Percentiles rank a stretch among this genome's conserved stretches.
Evolutionary conservation across 2,329 filamentous ascomycete species (phyloP).

Genomic region (Aspergillus piperis): DNA sequence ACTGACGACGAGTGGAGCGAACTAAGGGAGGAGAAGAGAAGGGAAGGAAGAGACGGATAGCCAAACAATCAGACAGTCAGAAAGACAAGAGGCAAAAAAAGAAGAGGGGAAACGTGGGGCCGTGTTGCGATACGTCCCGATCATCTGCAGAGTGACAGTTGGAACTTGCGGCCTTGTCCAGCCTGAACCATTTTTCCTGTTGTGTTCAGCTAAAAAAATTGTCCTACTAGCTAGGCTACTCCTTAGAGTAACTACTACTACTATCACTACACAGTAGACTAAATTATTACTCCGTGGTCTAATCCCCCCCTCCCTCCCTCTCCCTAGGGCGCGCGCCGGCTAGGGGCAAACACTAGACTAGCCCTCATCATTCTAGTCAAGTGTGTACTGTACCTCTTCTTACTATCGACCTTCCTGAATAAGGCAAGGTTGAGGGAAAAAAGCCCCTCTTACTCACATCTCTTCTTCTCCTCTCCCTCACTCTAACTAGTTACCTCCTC

Average conservation of each 20-base stretch:
- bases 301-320: neutral
- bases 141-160: constrained; percentile 21
- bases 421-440: neutral
- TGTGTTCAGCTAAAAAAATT: no score
- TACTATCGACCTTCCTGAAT: constrained; percentile 1
- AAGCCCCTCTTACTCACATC: neutral
- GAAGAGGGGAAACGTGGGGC: constrained; percentile 15
- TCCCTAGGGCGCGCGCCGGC: neutral
- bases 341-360: neutral
- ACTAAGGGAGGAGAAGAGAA: neutral
- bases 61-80: no score
- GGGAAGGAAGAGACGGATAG: neutral
- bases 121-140: constrained; percentile 10
- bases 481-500: neutral
- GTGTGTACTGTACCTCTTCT: neutral
- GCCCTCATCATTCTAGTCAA: neutral
- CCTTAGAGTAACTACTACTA: no score
- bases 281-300: constrained; percentile 1
- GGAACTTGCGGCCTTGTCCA: neutral
- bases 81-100: neutral
- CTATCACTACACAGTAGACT: no score
- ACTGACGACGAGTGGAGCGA: constrained; percentile 6
- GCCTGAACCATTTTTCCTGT: no score
- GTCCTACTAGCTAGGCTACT: no score
- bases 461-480: no score